A percentile compares a stretch with the other conserved stretches of the same genome.
Conservation (phyloP, 2,329 filamentous ascomycete genomes). For the Sordariomycetes sp. region DNA sequence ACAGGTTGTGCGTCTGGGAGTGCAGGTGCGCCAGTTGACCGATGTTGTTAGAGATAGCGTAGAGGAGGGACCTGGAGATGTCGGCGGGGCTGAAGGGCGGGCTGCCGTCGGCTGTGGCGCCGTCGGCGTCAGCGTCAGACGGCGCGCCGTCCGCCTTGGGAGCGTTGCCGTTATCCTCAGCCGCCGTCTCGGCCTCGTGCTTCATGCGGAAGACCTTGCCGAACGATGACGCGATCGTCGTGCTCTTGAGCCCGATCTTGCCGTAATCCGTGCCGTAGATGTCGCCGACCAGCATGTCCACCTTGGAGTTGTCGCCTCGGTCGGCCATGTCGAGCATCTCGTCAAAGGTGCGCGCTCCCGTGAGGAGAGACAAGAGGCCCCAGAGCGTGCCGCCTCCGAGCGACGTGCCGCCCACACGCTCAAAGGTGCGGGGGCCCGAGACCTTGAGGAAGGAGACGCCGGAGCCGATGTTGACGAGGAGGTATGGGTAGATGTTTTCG, state of each 20-base stretch:
- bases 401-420: constrained; percentile 89
- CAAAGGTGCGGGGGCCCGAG: constrained; percentile 70
- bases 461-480: constrained; percentile 95
- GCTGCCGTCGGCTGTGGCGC: too few species aligned
- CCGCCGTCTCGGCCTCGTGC: constrained; percentile 63
- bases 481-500: constrained; percentile 84
- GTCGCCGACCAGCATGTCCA: constrained; percentile 94
- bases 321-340: constrained; percentile 93
- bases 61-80: constrained; percentile 81
- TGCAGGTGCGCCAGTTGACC: constrained; percentile 97
- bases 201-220: constrained; percentile 95
- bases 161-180: constrained; percentile 49
- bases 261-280: constrained; percentile 94
- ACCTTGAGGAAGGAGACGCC: constrained; percentile 97
- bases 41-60: constrained; percentile 95
- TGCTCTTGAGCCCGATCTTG: constrained; percentile 93
- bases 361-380: constrained; percentile 84
- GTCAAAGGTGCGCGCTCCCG: constrained; percentile 89
- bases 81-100: constrained; percentile 65
- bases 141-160: constrained; percentile 1
- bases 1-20: constrained; percentile 81
- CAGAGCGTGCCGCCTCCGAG: constrained; percentile 95
- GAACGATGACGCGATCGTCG: constrained; percentile 89
- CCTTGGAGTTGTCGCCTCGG: constrained; percentile 77
- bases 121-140: constrained; percentile 6